Conservation (phyloP, 2,329 filamentous ascomycete genomes). For the Talaromyces islandicus region DNA sequence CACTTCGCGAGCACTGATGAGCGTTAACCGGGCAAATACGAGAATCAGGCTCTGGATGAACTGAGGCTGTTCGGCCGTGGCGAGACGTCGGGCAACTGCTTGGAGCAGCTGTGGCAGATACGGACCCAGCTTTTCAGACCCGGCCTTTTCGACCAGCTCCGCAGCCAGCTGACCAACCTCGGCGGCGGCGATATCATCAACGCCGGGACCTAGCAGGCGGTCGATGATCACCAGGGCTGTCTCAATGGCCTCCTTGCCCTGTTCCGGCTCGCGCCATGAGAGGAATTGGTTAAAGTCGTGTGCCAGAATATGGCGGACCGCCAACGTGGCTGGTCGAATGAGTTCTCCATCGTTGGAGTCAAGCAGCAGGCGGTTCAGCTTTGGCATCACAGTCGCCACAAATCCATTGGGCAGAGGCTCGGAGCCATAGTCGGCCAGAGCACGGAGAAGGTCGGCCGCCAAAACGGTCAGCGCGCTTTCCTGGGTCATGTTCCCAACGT, state of each 20-base stretch:
- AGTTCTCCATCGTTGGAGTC: slow-evolving; percentile 81
- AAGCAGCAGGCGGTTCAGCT: slow-evolving; percentile 75
- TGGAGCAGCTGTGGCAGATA: slow-evolving; percentile 82
- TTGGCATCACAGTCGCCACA: slow-evolving; percentile 77
- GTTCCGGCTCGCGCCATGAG: slow-evolving; percentile 70
- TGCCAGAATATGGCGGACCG: slow-evolving; percentile 80
- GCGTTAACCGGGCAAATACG: slow-evolving; percentile 85
- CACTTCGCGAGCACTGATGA: slow-evolving; percentile 80
- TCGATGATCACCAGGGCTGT: slow-evolving; percentile 89
- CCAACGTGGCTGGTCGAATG: slow-evolving; percentile 76
- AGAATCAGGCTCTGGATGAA: slow-evolving; percentile 96
- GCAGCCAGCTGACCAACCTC: slow-evolving; percentile 93
- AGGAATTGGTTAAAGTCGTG: slow-evolving; percentile 90
- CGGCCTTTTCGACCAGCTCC: slow-evolving; percentile 91
- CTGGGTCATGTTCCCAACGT: slow-evolving; percentile 77
- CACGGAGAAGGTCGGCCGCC: slow-evolving; percentile 75
- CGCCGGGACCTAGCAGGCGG: slow-evolving; percentile 70
- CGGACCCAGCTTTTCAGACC: slow-evolving; percentile 81
- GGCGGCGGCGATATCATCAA: slow-evolving; percentile 92
- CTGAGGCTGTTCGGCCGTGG: slow-evolving; percentile 72
- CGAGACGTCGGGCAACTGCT: slow-evolving; percentile 79
- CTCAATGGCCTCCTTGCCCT: slow-evolving; percentile 76
- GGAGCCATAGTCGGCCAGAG: slow-evolving; percentile 74
- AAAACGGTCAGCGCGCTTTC: slow-evolving; percentile 75
- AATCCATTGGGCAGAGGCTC: slow-evolving; percentile 84